Conservation (phyloP, 1,284 basidiomycete genomes). For the Cryptococcus maquisensis region DNA sequence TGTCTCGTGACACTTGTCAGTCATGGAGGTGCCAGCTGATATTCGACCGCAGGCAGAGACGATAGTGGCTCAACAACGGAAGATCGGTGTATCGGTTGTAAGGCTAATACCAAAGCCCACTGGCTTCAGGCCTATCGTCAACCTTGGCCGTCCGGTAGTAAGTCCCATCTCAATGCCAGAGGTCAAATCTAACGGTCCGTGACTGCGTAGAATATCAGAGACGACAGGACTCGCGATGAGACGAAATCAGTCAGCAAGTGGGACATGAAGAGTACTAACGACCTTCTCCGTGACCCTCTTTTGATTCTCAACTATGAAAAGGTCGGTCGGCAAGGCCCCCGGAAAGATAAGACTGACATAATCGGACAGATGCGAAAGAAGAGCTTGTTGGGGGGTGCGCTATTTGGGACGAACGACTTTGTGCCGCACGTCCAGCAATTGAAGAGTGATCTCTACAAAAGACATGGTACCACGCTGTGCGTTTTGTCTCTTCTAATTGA, state of each 20-base stretch:
- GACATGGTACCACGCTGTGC: conserved; percentile 56
- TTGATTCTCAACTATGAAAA: conserved; percentile 60
- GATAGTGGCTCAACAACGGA: conserved; percentile 17
- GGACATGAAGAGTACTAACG: too few relatives aligned
- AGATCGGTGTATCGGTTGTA: conserved; percentile 56
- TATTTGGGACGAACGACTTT: conserved; percentile 77
- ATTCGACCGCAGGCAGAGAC: conserved; percentile 12
- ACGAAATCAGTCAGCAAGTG: too few relatives aligned
- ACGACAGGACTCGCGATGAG: too few relatives aligned
- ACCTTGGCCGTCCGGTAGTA: conserved; percentile 65
- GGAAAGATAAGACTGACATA: background rate
- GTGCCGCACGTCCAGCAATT: conserved; percentile 68
- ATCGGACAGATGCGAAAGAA: conserved; percentile 52
- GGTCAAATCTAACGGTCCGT: too few relatives aligned
- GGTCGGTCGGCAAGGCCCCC: conserved; percentile 47
- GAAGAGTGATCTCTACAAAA: conserved; percentile 57
- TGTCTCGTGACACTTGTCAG: background rate
- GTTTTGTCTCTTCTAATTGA: conserved; percentile 39
- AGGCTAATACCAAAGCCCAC: conserved; percentile 87
- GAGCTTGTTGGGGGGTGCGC: conserved; percentile 67
- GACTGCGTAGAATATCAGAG: too few relatives aligned
- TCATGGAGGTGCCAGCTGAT: too few relatives aligned
- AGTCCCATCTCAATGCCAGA: background rate
- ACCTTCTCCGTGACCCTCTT: too few relatives aligned
- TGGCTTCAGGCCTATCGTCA: conserved; percentile 92